Evolutionary conservation across 768 basidiomycete genomes (phyloP).

Genomic region (Heimioporus sp.): DNA sequence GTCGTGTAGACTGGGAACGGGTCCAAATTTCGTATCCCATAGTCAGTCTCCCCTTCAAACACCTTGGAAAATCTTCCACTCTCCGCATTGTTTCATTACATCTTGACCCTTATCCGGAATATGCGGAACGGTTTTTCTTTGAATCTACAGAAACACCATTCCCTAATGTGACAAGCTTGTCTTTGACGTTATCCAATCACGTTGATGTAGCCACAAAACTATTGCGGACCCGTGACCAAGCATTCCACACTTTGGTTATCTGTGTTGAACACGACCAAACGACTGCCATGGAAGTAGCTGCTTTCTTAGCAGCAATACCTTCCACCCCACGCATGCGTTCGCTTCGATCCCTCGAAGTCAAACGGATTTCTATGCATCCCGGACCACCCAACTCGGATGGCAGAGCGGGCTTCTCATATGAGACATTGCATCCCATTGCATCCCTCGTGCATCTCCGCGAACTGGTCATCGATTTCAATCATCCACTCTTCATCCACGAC

Average conservation of each 20-base stretch:
- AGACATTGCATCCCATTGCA: neutral
- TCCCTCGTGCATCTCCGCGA: slow-evolving; percentile 2
- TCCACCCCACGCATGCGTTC: neutral
- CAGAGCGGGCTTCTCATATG: neutral
- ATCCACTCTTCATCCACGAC: neutral
- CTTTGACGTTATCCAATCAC: neutral
- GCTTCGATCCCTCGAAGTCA: neutral
- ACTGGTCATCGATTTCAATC: neutral
- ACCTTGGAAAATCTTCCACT: neutral
- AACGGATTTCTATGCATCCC: too few relatives aligned
- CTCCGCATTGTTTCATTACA: slow-evolving; percentile 1
- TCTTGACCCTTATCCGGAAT: too few relatives aligned
- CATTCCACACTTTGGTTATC: neutral
- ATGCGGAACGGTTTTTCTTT: neutral
- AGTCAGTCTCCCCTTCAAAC: neutral
- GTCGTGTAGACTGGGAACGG: too few relatives aligned
- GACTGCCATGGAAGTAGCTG: neutral
- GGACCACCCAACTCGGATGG: neutral
- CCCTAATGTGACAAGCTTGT: neutral
- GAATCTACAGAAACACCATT: neutral
- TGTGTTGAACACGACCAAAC: neutral
- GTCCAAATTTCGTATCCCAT: neutral
- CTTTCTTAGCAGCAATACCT: neutral
- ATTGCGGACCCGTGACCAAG: neutral
- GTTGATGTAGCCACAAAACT: neutral